These are phyloP conservation scores for Saccharomycopsis sp. DNA, from an alignment of 805 yeast species.

Conservation along the genomic window DNA sequence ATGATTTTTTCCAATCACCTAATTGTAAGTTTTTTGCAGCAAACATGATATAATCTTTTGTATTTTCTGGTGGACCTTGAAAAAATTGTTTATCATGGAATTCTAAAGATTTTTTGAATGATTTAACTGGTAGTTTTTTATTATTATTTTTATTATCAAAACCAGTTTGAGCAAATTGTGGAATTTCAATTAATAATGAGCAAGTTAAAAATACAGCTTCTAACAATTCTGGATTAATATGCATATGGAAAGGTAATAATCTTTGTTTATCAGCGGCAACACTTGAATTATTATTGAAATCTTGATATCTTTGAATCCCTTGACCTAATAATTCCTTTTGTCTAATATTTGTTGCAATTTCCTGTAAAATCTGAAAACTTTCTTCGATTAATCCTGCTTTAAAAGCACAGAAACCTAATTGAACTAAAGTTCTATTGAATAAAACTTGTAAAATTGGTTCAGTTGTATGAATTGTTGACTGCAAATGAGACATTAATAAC, in stretches of 20 bases:
- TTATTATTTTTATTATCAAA: conserved; percentile 37
- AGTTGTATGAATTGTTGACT: conserved; percentile 70
- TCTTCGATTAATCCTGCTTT: conserved; percentile 79
- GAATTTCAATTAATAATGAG: conserved; percentile 84
- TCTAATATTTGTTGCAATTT: conserved; percentile 76
- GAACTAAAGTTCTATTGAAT: conserved; percentile 92
- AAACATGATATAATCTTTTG: conserved; percentile 85
- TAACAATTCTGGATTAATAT: conserved; percentile 87
- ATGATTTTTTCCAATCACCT: conserved; percentile 83
- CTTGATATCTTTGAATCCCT: conserved; percentile 56
- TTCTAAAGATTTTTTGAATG: conserved; percentile 85
- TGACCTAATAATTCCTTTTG: conserved; percentile 92
- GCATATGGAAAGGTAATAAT: conserved; percentile 95
- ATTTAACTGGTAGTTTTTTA: conserved; percentile 56
- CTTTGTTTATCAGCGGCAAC: conserved; percentile 59
- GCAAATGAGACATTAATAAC: conserved; percentile 78
- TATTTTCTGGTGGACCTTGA: conserved; percentile 96
- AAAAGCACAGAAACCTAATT: conserved; percentile 93
- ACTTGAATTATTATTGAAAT: conserved; percentile 21
- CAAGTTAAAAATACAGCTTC: conserved; percentile 91
- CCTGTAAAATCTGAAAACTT: conserved; percentile 77
- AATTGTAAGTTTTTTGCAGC: conserved; percentile 81
- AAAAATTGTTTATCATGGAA: conserved; percentile 89
- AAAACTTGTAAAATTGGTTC: conserved; percentile 83
- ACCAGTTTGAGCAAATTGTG: conserved; percentile 69